These are phyloP conservation scores for Fusarium citri DNA, from an alignment of 2,329 filamentous ascomycete genomes.

Conservation along the genomic window DNA sequence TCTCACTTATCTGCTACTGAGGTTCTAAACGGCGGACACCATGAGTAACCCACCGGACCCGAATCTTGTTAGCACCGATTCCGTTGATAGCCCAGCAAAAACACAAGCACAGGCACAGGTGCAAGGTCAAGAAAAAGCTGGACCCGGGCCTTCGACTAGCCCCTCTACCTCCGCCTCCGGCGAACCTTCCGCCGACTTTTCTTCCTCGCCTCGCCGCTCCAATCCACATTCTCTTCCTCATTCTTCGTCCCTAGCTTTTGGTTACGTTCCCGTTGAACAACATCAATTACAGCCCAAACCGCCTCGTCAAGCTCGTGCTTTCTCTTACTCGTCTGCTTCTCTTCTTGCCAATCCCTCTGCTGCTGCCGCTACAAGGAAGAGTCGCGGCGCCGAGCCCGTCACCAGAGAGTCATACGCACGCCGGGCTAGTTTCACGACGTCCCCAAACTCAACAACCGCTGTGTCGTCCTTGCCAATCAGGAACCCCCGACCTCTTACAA, in stretches of 20 bases:
- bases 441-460: constrained; percentile 58
- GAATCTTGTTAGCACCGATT: constrained; percentile 42
- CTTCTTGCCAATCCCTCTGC: constrained; percentile 59
- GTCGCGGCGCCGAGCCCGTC: constrained; percentile 69
- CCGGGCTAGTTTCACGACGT: constrained; percentile 69
- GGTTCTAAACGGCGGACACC: constrained; percentile 29
- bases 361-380: constrained; percentile 62
- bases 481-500: constrained; percentile 56
- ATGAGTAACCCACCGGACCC: constrained; percentile 40
- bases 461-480: constrained; percentile 46
- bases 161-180: constrained; percentile 45
- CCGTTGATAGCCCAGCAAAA: constrained; percentile 37
- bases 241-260: constrained; percentile 25
- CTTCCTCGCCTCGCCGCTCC: constrained; percentile 35
- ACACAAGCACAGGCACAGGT: constrained; percentile 17
- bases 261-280: constrained; percentile 23
- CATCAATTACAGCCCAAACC: constrained; percentile 24
- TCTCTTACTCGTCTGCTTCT: constrained; percentile 47
- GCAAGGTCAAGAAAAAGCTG: constrained; percentile 4
- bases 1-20: constrained; percentile 35
- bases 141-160: constrained; percentile 33
- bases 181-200: constrained; percentile 47
- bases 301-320: constrained; percentile 35
- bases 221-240: constrained; percentile 33
- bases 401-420: constrained; percentile 68